phyloP scores from a whole-genome alignment of 139 green algal species.

The Chlamydomonas urium region DNA sequence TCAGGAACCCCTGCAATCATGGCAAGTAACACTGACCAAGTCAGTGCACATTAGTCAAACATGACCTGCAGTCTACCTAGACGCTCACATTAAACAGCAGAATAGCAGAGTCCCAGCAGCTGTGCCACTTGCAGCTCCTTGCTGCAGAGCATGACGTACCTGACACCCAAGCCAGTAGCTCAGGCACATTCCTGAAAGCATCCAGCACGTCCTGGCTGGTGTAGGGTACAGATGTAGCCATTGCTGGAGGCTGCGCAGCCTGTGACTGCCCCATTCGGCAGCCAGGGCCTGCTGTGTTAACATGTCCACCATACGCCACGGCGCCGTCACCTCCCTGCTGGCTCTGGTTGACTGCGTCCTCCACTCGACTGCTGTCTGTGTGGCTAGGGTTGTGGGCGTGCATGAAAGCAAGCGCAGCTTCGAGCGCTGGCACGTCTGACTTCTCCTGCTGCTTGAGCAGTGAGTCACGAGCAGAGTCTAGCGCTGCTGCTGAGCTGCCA shows the following conservation, averaged over 20 bases:
- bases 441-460: too few relatives aligned
- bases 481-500: too few relatives aligned
- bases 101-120: not conserved
- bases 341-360: not conserved
- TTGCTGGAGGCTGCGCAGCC: too few relatives aligned
- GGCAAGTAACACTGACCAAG: too few relatives aligned
- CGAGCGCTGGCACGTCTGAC: too few relatives aligned
- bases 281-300: not conserved
- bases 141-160: not conserved
- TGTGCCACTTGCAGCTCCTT: not conserved
- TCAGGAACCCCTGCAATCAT: too few relatives aligned
- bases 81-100: not conserved
- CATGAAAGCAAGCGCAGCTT: too few relatives aligned
- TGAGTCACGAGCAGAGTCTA: too few relatives aligned
- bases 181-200: not conserved
- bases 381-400: too few relatives aligned
- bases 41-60: too few relatives aligned
- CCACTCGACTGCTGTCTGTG: not conserved
- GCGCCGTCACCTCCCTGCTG: not conserved
- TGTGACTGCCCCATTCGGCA: not conserved
- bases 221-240: too few relatives aligned
- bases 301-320: not conserved
- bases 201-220: not conserved
- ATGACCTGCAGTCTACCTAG: not conserved
- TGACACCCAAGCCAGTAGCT: constrained; percentile 1